phyloP scores from a whole-genome alignment of 2,329 filamentous ascomycete species.

The Penicillium sp. region DNA sequence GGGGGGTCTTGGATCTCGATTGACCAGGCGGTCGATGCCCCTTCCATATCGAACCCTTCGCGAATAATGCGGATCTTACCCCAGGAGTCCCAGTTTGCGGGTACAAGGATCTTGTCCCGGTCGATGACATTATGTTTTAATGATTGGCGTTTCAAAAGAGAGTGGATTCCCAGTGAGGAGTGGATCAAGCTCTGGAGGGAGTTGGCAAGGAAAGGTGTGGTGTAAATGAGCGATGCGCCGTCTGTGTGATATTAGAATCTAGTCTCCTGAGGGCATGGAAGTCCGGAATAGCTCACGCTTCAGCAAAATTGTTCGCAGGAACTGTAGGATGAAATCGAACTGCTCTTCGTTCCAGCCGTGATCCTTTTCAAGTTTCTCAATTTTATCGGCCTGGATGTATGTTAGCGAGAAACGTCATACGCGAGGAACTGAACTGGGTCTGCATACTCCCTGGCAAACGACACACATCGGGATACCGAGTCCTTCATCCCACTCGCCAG shows the following conservation, averaged over 20 bases:
- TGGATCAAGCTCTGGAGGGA: slow-evolving; percentile 78
- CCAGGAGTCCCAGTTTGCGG: slow-evolving; percentile 98
- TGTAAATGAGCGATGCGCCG: slow-evolving; percentile 82
- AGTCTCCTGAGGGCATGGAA: background rate
- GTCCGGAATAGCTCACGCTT: slow-evolving; percentile 62
- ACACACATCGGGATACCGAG: slow-evolving; percentile 84
- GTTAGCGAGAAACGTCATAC: slow-evolving; percentile 20
- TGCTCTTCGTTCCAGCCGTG: slow-evolving; percentile 93
- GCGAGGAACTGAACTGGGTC: background rate
- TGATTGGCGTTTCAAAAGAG: slow-evolving; percentile 72
- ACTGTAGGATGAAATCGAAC: slow-evolving; percentile 94
- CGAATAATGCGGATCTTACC: slow-evolving; percentile 91
- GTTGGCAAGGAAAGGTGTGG: slow-evolving; percentile 70
- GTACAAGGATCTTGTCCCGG: slow-evolving; percentile 89
- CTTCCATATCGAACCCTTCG: slow-evolving; percentile 89
- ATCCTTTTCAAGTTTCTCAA: slow-evolving; percentile 85
- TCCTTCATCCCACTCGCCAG: slow-evolving; percentile 90
- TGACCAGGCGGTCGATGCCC: slow-evolving; percentile 79
- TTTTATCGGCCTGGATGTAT: slow-evolving; percentile 70
- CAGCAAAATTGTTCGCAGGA: slow-evolving; percentile 81
- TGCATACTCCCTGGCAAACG: slow-evolving; percentile 85
- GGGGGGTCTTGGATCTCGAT: slow-evolving; percentile 68
- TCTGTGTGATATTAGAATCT: slow-evolving; percentile 50
- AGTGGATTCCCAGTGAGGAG: slow-evolving; percentile 81
- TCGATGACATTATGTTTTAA: slow-evolving; percentile 90